Conservation (phyloP, 169 alveolate species). For the Cryptosporidium canis region DNA sequence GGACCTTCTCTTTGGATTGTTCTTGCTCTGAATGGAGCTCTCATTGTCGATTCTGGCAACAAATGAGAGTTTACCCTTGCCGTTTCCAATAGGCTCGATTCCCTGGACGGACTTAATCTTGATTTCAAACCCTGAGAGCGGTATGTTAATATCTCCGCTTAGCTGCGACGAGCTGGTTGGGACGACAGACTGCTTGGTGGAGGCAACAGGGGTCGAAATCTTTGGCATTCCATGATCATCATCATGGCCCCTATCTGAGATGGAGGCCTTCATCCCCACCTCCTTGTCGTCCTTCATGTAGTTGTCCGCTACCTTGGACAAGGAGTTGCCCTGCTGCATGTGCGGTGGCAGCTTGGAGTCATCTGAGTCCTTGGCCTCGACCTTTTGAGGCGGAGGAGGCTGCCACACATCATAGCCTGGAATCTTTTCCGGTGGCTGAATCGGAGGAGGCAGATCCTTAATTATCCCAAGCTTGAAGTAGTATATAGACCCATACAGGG, state of each 20-base stretch:
- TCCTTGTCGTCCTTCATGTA: not conserved
- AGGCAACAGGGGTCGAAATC: constrained; percentile 8
- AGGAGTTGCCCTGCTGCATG: constrained; percentile 49
- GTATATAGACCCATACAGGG: constrained; percentile 85
- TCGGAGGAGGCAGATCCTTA: constrained; percentile 66
- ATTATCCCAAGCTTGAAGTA: constrained; percentile 62
- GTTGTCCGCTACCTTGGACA: constrained; percentile 49
- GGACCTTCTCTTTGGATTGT: constrained; percentile 73
- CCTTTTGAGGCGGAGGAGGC: constrained; percentile 25
- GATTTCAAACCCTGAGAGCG: constrained; percentile 52
- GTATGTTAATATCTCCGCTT: constrained; percentile 33
- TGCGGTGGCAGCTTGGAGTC: constrained; percentile 19
- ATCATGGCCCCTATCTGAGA: not conserved
- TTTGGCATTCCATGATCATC: not conserved
- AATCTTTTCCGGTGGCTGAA: constrained; percentile 64
- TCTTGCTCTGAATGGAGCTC: constrained; percentile 59
- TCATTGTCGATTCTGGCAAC: constrained; percentile 77
- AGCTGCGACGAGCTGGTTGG: constrained; percentile 41
- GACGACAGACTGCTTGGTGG: constrained; percentile 10
- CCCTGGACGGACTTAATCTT: constrained; percentile 44
- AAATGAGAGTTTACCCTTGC: constrained; percentile 72
- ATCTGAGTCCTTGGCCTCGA: not conserved
- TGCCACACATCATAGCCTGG: constrained; percentile 72
- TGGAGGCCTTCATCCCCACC: not conserved
- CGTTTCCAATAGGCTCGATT: constrained; percentile 29